These are phyloP conservation scores for Corymbia calophylla DNA, from an alignment of 441 rosid genomes.

Conservation along the genomic window DNA sequence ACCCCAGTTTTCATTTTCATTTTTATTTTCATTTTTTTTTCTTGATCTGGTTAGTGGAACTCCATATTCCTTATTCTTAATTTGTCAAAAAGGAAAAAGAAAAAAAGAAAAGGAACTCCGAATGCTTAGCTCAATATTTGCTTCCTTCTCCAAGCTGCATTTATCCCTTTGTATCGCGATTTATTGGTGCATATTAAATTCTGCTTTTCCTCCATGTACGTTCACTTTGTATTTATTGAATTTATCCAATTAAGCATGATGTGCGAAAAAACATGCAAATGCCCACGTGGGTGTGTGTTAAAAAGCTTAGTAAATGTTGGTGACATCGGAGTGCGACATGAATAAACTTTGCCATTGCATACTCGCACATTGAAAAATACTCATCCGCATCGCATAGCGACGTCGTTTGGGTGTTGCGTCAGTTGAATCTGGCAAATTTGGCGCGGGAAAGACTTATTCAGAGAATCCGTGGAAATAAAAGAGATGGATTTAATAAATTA, in stretches of 20 bases:
- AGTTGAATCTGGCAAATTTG: background rate
- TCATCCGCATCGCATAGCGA: background rate
- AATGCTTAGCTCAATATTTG: background rate
- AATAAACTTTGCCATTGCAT: background rate
- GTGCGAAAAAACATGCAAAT: background rate
- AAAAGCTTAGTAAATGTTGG: background rate
- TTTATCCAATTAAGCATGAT: background rate
- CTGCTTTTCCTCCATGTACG: fast-evolving
- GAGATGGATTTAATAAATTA: background rate
- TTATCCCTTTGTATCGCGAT: background rate
- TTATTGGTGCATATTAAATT: background rate
- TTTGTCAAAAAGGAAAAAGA: background rate
- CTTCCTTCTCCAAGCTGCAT: background rate
- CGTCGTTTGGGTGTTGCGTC: fast-evolving
- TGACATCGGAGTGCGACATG: background rate
- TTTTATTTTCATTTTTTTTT: no score
- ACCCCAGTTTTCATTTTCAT: background rate
- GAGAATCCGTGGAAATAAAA: background rate
- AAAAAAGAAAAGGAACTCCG: background rate
- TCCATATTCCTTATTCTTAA: background rate
- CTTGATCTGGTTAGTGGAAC: background rate
- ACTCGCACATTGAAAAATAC: background rate
- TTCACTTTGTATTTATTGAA: background rate
- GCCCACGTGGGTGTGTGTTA: no score
- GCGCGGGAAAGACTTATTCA: background rate